A percentile compares a stretch with the other conserved stretches of the same genome.
Conservation (phyloP, 208 protist species). For the Leishmania mexicana region DNA sequence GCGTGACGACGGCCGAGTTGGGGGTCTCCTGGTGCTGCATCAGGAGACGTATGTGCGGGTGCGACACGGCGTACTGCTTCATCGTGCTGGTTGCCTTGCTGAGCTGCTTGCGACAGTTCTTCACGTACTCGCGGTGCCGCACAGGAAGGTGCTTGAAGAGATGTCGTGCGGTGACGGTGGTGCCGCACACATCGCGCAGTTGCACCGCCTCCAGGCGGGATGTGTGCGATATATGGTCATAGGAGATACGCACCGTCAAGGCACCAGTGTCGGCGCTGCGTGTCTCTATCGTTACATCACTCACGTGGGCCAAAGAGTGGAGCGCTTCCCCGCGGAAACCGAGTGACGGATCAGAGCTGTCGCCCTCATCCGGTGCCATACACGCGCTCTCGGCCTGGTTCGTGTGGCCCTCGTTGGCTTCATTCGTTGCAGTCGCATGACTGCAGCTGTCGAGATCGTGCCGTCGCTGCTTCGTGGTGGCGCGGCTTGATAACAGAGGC, state of each 20-base stretch:
- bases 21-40: conserved; percentile 59
- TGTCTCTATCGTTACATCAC: conserved; percentile 75
- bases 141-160: conserved; percentile 93
- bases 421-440: not conserved
- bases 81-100: conserved; percentile 49
- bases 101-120: conserved; percentile 77
- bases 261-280: conserved; percentile 44
- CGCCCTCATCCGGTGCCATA: conserved; percentile 2
- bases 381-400: not conserved
- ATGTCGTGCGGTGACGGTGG: conserved; percentile 68
- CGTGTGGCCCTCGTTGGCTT: conserved; percentile 3
- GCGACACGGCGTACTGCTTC: conserved; percentile 89
- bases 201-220: conserved; percentile 18
- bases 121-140: conserved; percentile 85
- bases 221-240: conserved; percentile 37
- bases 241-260: conserved; percentile 46
- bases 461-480: conserved; percentile 60
- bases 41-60: conserved; percentile 69
- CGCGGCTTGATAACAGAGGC: conserved; percentile 64
- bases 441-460: not conserved
- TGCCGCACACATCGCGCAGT: conserved; percentile 57
- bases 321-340: conserved; percentile 99
- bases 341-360: conserved; percentile 41
- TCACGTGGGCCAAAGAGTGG: conserved; percentile 89
- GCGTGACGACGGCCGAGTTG: conserved; percentile 47